Percentiles rank a stretch among this genome's conserved stretches.
Evolutionary conservation across 306 rosid species (phyloP).

Genomic region (Cicer yamashitae): DNA sequence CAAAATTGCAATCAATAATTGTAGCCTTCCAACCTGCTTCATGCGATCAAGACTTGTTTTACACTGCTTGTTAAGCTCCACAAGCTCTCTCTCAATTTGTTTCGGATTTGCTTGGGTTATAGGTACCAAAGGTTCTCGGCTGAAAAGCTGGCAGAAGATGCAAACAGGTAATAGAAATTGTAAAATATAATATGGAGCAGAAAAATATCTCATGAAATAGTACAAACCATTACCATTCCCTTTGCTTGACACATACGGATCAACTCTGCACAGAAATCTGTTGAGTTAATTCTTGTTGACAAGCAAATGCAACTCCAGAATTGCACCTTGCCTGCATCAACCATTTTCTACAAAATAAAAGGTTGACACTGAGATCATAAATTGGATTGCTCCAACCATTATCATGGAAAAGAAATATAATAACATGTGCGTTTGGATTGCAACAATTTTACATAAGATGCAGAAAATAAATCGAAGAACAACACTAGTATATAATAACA

Average conservation of each 20-base stretch:
- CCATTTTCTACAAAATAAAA: constrained; percentile 64
- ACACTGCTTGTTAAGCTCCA: constrained; percentile 45
- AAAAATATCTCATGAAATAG: not conserved
- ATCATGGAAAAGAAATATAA: not conserved
- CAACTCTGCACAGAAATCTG: constrained; percentile 47
- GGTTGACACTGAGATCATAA: not conserved
- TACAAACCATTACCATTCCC: constrained; percentile 66
- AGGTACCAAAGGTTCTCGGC: constrained; percentile 49
- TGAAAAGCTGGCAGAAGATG: constrained; percentile 50
- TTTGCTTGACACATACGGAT: constrained; percentile 60
- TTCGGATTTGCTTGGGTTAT: not conserved
- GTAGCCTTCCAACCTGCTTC: constrained; percentile 43
- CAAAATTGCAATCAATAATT: constrained; percentile 68
- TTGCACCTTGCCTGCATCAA: constrained; percentile 60
- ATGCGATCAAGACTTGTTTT: not conserved
- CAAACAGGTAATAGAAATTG: not conserved
- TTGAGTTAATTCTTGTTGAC: constrained; percentile 31
- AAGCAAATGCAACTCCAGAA: constrained; percentile 67
- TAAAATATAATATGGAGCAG: not conserved
- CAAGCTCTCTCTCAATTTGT: constrained; percentile 55
- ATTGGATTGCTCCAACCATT: not conserved
- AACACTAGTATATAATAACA: not conserved
- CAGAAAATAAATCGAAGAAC: not conserved
- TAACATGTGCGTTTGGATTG: not conserved
- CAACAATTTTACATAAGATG: not conserved